phyloP scores from a whole-genome alignment of 2,329 filamentous ascomycete species.

The Fusarium sterilihyphosum region DNA sequence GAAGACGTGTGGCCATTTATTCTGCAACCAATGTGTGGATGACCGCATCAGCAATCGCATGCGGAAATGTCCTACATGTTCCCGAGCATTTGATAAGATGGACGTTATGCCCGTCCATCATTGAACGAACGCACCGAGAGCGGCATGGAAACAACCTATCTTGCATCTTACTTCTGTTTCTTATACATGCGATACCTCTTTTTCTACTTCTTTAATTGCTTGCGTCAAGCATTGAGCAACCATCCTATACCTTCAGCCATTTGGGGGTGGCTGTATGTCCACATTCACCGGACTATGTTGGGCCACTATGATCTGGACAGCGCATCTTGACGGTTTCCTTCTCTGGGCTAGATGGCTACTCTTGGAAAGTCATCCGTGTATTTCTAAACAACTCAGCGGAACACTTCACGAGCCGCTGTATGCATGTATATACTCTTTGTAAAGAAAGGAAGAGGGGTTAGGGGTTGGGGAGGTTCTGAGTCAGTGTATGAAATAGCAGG shows the following conservation, averaged over 20 bases:
- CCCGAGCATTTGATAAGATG: conserved; percentile 87
- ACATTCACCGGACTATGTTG: conserved; percentile 5
- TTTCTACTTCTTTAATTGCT: conserved; percentile 39
- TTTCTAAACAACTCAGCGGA: conserved; percentile 37
- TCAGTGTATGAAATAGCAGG: conserved; percentile 37
- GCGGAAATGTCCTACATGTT: conserved; percentile 95
- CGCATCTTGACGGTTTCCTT: conserved; percentile 37
- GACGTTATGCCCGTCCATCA: conserved; percentile 83
- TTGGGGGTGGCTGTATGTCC: conserved; percentile 5
- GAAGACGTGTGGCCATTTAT: conserved; percentile 94
- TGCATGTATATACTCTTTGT: conserved; percentile 43
- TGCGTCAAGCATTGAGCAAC: conserved; percentile 35
- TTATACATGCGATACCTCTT: conserved; percentile 38
- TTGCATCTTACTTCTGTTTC: conserved; percentile 18
- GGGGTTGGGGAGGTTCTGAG: conserved; percentile 18
- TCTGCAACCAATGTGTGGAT: conserved; percentile 91
- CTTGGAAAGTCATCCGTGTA: conserved; percentile 45
- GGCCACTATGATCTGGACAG: conserved; percentile 23
- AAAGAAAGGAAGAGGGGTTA: conserved; percentile 21
- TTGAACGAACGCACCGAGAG: conserved; percentile 35
- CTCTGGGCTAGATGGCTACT: conserved; percentile 43
- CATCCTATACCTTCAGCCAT: conserved; percentile 24
- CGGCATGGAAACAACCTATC: conserved; percentile 6
- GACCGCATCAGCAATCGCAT: conserved; percentile 89
- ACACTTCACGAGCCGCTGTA: conserved; percentile 12